Conservation (phyloP, 2,329 filamentous ascomycete genomes). For the Ilyonectria mors-panacis region DNA sequence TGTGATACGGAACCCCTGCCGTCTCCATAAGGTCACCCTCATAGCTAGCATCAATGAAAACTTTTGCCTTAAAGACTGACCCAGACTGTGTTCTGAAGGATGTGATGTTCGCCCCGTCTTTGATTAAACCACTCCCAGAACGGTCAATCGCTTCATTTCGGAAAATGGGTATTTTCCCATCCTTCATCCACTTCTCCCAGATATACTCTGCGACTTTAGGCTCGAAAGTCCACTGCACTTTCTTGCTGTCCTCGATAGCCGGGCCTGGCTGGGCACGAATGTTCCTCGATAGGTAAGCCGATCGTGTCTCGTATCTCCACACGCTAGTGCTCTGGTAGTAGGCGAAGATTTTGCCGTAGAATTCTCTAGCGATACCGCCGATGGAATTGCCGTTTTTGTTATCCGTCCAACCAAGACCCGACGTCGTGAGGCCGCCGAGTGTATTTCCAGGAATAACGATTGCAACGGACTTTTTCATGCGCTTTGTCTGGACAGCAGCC, state of each 20-base stretch:
- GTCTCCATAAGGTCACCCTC: conserved; percentile 42
- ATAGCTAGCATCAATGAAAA: conserved; percentile 42
- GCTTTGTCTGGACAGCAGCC: conserved; percentile 36
- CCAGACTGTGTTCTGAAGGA: too few species aligned
- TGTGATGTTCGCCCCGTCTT: too few species aligned
- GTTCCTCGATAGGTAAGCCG: conserved; percentile 27
- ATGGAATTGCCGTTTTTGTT: conserved; percentile 40
- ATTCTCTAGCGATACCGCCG: conserved; percentile 41
- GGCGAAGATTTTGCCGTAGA: conserved; percentile 34
- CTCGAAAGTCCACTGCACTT: conserved; percentile 43
- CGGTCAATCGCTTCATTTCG: too few species aligned
- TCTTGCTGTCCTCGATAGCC: conserved; percentile 36
- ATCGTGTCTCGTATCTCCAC: conserved; percentile 13
- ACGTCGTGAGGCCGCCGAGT: conserved; percentile 33
- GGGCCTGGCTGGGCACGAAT: conserved; percentile 39
- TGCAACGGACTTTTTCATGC: too few species aligned
- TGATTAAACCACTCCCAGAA: too few species aligned
- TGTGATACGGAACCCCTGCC: conserved; percentile 35
- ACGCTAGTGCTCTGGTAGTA: conserved; percentile 37
- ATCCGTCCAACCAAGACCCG: conserved; percentile 42
- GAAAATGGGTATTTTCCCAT: too few species aligned
- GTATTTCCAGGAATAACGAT: too few species aligned
- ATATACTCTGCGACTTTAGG: conserved; percentile 39
- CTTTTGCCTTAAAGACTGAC: conserved; percentile 20
- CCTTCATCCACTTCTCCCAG: conserved; percentile 15